Base-by-base conservation (phyloP, 805 yeast genomes). In the Ogataea naganishii region DNA sequence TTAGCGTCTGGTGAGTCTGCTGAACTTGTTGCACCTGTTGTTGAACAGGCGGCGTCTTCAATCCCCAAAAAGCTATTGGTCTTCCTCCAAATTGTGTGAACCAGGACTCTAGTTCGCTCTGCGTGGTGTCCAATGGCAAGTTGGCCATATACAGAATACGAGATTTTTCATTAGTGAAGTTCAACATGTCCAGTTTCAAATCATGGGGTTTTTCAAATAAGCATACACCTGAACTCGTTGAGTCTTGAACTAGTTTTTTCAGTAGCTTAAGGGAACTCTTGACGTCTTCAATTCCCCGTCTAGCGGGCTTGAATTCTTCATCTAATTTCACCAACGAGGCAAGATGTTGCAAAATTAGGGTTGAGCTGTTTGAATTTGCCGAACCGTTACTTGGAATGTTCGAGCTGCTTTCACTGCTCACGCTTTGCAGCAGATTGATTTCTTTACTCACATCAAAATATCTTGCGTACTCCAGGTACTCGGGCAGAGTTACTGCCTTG, bases 31-130 rank as follows among this genome's bases (percentile, higher is more conserved):
- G 17, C 13, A 22, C n/a, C 9, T 13, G 19, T 12, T 9, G 10
- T 24, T 48, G 49, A 30, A 41, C 50, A 26, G 41, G 47, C 16
- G 75, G 68, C n/a, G 72, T 67, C 46, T 76, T 77, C 30, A 86
- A 63, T 1, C 92, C 76, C 95, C 96, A 85, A 51, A 85, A 83
- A 9, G 94, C 92, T 29, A 82, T 68, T 2, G 95, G 94, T 29
- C 88, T 66, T 2, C 84, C 80, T 3, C 94, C 94, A 50, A 71
- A 79, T 49, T 82, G 92, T 4, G 85, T 75, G 51, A 85, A 86
- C 95, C 96, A 88, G 19, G 80, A 66, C 58, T 86, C 96, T 27
- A 86, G 62, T 55, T 88, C 96, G 30, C 85, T 69, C 54, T 88
- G 96, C 1, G 95, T 88, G 5, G 89, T 82, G 45, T 86, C 96